phyloP scores from a whole-genome alignment of 306 rosid species.

The Benincasa hispida region DNA sequence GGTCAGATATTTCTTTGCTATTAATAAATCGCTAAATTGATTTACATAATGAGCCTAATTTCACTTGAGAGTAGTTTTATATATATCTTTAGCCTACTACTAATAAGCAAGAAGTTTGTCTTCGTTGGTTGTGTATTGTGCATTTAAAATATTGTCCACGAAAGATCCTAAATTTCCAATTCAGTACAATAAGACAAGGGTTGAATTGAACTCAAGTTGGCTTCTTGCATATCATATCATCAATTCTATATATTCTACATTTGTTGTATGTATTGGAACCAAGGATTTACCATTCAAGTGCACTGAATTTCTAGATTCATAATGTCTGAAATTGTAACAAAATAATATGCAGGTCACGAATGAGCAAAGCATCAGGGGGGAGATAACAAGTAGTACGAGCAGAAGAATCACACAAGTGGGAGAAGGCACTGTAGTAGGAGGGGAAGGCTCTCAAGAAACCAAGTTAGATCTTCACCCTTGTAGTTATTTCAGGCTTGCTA shows the following conservation, averaged over 20 bases:
- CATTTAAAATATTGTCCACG: neutral
- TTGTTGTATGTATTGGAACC: neutral
- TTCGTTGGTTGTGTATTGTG: neutral
- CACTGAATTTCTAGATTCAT: neutral
- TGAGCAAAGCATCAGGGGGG: slow-evolving; percentile 26
- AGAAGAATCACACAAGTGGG: slow-evolving; percentile 23
- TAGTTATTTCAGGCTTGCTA: slow-evolving; percentile 50
- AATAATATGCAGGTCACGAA: slow-evolving; percentile 26
- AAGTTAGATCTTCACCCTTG: slow-evolving; percentile 40
- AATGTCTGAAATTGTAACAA: neutral
- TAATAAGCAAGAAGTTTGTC: neutral
- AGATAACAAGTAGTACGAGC: slow-evolving; percentile 30
- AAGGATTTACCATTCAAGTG: neutral
- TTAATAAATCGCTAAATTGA: neutral
- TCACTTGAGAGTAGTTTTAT: neutral
- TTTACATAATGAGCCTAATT: neutral
- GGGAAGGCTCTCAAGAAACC: slow-evolving; percentile 23
- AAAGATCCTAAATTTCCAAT: no score
- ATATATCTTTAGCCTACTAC: neutral
- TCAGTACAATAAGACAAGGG: neutral
- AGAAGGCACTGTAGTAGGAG: slow-evolving; percentile 24
- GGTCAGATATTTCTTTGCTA: neutral
- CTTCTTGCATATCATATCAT: neutral
- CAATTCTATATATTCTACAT: neutral
- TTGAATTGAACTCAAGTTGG: neutral